phyloP scores from a whole-genome alignment of 441 rosid genomes.

The Adansonia rubrostipa region DNA sequence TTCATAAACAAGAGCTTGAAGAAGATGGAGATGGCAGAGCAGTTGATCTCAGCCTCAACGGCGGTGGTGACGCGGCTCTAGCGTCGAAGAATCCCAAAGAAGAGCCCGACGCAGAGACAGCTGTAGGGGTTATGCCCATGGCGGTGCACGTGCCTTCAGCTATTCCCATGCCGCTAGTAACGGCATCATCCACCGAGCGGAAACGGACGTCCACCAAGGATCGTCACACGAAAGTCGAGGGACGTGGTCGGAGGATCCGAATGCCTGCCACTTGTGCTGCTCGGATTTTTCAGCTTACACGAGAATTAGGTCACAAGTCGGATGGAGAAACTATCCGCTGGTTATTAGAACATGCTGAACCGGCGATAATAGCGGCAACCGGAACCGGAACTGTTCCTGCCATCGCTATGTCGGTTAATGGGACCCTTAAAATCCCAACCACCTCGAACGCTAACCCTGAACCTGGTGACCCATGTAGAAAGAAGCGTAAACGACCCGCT shows the following conservation, averaged over 20 bases:
- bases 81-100: constrained; percentile 24
- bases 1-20: constrained; percentile 44
- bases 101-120: constrained; percentile 45
- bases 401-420: constrained; percentile 68
- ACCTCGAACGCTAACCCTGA: constrained; percentile 46
- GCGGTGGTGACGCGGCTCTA: constrained; percentile 19
- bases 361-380: constrained; percentile 68
- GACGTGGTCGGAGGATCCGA: constrained; percentile 73
- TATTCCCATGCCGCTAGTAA: constrained; percentile 34
- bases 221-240: constrained; percentile 76
- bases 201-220: constrained; percentile 66
- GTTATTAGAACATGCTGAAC: constrained; percentile 68
- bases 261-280: constrained; percentile 81
- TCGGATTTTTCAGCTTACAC: constrained; percentile 62
- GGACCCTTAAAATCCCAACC: constrained; percentile 63
- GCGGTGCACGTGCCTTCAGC: constrained; percentile 44
- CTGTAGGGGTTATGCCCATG: constrained; percentile 37
- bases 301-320: constrained; percentile 55
- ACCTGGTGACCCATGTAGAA: constrained; percentile 39
- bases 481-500: constrained; percentile 54
- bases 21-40: constrained; percentile 35
- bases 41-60: constrained; percentile 45
- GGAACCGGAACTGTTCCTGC: constrained; percentile 70
- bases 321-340: constrained; percentile 69
- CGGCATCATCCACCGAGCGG: constrained; percentile 41